Conservation (phyloP, 805 yeast genomes). For the Candida stauntonica region DNA sequence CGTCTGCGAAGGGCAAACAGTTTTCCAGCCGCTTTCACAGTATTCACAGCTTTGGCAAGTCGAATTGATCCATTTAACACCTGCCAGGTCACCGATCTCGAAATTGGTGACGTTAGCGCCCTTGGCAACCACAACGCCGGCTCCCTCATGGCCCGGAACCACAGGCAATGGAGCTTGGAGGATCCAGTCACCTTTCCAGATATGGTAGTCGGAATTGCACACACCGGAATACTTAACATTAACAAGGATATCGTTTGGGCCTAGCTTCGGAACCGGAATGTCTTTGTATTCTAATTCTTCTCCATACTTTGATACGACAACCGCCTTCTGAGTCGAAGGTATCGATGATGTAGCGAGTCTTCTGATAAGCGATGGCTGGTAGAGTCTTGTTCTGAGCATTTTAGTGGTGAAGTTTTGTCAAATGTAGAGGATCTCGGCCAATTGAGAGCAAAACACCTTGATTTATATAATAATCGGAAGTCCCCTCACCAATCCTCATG, state of each 20-base stretch:
- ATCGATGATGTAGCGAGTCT: slow-evolving; percentile 19
- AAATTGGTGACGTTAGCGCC: slow-evolving; percentile 50
- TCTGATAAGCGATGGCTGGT: slow-evolving; percentile 2
- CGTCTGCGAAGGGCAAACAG: slow-evolving; percentile 59
- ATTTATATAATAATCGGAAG: too few relatives aligned
- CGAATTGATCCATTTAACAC: slow-evolving; percentile 57
- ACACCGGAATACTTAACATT: slow-evolving; percentile 57
- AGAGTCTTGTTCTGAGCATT: background rate
- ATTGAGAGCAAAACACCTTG: too few relatives aligned
- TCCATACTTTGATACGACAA: slow-evolving; percentile 42
- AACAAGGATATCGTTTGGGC: slow-evolving; percentile 48
- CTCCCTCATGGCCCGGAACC: slow-evolving; percentile 62
- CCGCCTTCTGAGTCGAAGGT: slow-evolving; percentile 46
- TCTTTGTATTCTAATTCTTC: slow-evolving; percentile 43
- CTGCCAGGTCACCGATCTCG: slow-evolving; percentile 53
- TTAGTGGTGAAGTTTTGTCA: too few relatives aligned
- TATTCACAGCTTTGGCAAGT: slow-evolving; percentile 53
- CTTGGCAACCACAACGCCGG: slow-evolving; percentile 53
- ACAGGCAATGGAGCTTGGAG: slow-evolving; percentile 46
- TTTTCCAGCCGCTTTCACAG: slow-evolving; percentile 45
- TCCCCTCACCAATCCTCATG: too few relatives aligned
- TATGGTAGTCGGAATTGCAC: slow-evolving; percentile 58
- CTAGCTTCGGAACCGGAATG: slow-evolving; percentile 49
- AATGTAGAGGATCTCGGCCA: too few relatives aligned
- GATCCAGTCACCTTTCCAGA: slow-evolving; percentile 64